Percentiles rank a stretch among this genome's conserved stretches.
These are phyloP conservation scores for Isabelozyma rhagii DNA, from an alignment of 805 yeast species.

Conservation along the genomic window DNA sequence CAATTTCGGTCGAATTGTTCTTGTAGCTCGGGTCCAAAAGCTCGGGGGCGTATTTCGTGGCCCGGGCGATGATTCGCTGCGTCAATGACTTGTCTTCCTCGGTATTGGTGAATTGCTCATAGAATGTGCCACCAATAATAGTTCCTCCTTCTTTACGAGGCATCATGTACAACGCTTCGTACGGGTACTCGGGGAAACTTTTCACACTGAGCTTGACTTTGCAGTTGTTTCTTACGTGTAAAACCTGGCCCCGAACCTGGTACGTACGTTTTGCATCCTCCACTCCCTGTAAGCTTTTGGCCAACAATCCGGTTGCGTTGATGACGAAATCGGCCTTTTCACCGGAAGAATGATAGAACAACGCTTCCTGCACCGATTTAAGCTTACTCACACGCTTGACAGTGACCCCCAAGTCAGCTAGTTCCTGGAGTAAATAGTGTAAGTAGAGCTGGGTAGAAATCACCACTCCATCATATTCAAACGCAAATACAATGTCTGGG, in stretches of 20 bases:
- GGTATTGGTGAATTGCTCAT: constrained; percentile 9
- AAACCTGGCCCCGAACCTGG: constrained; percentile 61
- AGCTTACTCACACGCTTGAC: constrained; percentile 40
- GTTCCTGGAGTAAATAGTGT: constrained; percentile 46
- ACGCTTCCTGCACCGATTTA: constrained; percentile 48
- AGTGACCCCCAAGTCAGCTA: constrained; percentile 45
- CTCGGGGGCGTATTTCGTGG: constrained; percentile 40
- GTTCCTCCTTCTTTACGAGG: constrained; percentile 77
- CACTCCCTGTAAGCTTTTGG: constrained; percentile 44
- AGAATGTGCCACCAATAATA: constrained; percentile 57
- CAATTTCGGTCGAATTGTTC: constrained; percentile 24
- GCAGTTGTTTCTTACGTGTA: constrained; percentile 46
- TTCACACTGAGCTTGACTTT: constrained; percentile 27
- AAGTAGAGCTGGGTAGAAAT: constrained; percentile 59
- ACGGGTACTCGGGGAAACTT: constrained; percentile 26
- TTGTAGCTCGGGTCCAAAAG: constrained; percentile 24
- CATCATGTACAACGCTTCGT: constrained; percentile 56
- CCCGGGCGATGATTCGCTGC: constrained; percentile 45
- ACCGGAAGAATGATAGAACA: constrained; percentile 34
- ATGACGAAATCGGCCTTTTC: constrained; percentile 48
- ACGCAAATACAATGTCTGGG: constrained; percentile 43
- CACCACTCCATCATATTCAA: constrained; percentile 51
- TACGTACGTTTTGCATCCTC: constrained; percentile 37
- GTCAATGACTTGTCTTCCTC: constrained; percentile 42
- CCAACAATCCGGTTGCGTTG: constrained; percentile 56